Evolutionary conservation across 73 alveolate species (phyloP), one percentile per base, ranked within the genome.

Genomic region (Blepharisma japonicum): DNA sequence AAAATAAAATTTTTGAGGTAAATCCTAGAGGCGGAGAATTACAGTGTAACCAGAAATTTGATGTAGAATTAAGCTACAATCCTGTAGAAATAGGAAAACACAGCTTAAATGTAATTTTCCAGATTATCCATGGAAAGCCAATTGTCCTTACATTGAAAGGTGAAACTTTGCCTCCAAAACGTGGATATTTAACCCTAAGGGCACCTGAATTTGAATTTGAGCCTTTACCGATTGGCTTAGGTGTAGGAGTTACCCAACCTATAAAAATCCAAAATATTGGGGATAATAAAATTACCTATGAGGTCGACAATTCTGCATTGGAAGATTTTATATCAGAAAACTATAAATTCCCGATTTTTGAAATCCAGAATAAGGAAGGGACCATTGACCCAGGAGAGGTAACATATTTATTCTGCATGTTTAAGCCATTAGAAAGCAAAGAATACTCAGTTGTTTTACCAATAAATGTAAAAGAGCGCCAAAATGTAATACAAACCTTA

Each of bases 91-190:
- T 85, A 0, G 86, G 80, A 39, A 18, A 39, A 4, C 23, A 20
- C 84, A 83, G 89, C 56, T 80, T 96, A 51, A 93, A 92, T 71
- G 93, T 95, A 0, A 90, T 95, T 83, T 82, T 96, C 80, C 94
- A 94, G 68, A 96, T 96, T 46, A 88, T 94, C 68, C 93, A 96
- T 83, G 99, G 99, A 20, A 94, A 96, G 81, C 99, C 99, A 39
- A 80, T 96, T 38, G 90, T 94, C 56, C 82, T 96, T 11, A 83
- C 94, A 77, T 86, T 96, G 77, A 82, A 94, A 77, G 99, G 98
- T 6, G 94, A 93, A 79, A 92, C 99, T 6, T 84, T 96, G 8
- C 95, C 96, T 45, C 94, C 96, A 87, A 93, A 94, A 80, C 97
- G 95, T 68, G 97, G 98, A 48, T 71, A 86, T 71, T 81, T 89